Evolutionary conservation across 2,329 filamentous ascomycete species (phyloP), one percentile per base, ranked within the genome.

Genomic region (Dothistroma pini): DNA sequence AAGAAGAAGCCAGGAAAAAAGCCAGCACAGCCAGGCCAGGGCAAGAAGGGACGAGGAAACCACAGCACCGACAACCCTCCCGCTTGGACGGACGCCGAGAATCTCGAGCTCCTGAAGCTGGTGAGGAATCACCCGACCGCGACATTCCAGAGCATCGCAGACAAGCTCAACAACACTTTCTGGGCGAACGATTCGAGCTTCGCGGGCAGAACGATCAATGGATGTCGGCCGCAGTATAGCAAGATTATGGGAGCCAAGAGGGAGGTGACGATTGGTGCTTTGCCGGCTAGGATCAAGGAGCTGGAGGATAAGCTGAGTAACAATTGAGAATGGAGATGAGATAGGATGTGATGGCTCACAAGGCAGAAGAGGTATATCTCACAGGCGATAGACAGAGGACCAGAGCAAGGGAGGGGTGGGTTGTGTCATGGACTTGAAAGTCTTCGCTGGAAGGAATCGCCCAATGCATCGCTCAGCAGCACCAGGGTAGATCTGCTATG

Each of bases 31-130:
- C 34, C 34, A 38, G 38, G 12, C 38, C 2, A 44, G 38, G 38
- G 38, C 51, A 22, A 34, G 29, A 38, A 54, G 31, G 52, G 52
- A n/a, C 31, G 19, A 8, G 52, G 52, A 4, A 54, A 54, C 52
- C 31, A 38, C 32, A 54, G 25, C 52, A n/a, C 19, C 52, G 52
- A 38, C 52, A 19, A 10, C 22, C 21, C 38, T 11, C 34, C 52
- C 6, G 32, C 21, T 8, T 54, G 52, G 52, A 54, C 52, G 4
- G 22, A 32, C 16, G 52, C 52, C 52, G 52, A 54, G 31, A 22
- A 32, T 11, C 22, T 54, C 16, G 32, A 38, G n/a, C 31, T 54
- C 9, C 52, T 54, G 52, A 54, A 54, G 52, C 52, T 54, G 10
- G 34, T 38, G 19, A 19, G 32, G 16, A 16, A 38, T 12, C n/a